Evolutionary conservation across 176 grass and related monocot species (phyloP), one percentile per base, ranked within the genome.

Genomic region (Zizania latifolia): DNA sequence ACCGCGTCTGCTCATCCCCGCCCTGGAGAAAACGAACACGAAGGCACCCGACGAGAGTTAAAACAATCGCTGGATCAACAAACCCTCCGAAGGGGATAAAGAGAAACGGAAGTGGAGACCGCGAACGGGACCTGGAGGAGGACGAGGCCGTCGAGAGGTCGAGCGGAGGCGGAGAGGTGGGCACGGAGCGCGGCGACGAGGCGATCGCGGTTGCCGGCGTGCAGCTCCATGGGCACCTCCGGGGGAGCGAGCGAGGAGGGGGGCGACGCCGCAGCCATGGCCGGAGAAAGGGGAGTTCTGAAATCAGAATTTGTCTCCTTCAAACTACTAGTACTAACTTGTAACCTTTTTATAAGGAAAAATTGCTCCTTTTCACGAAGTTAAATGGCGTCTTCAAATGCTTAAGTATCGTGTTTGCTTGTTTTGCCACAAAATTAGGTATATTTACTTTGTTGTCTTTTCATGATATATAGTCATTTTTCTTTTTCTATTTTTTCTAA

Each of bases 141-240:
- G 62, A 85, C 70, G 71, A 97, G 78, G 15, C 86, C 90, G 16
- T 48, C 78, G 34, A 72, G 70, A 36, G 90, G 86, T 8, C 86
- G 81, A 0, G 28, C 83, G 55, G 83, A 72, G 46, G 71, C 59
- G 39, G 90, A 79, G 74, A 97, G 86, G 62, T 78, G 78, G 10
- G 17, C 34, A 19, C 86, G 90, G n/a, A 93, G 86, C 24, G 86
- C 77, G 38, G 78, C 34, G 28, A 91, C 65, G 59, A 97, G 88
- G 26, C 86, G 89, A 12, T 80, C 75, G 32, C 94, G 90, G 71
- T 97, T 97, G 75, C 48, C 75, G 48, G 85, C 78, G 75, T 92
- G 86, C n/a, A 97, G 88, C 68, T 89, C 91, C 94, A 91, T 86
- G 66, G 94, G 90, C 60, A 93, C 81, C 67, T 38, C 78, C 29